Evolutionary conservation across 805 yeast genomes (phyloP).

Genomic region (Candida parachauliodes): DNA sequence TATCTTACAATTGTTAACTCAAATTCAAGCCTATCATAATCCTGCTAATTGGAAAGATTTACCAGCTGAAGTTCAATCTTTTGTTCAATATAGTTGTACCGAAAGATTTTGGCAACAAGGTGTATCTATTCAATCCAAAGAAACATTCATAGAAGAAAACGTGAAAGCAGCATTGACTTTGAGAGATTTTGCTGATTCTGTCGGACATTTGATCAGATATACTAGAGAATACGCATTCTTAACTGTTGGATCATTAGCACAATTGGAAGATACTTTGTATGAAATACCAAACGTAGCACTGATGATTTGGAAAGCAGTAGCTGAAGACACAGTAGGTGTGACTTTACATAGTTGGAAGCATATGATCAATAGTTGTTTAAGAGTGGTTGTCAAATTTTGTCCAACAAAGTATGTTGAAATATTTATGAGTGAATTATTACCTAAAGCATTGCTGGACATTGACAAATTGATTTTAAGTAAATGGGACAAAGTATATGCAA

Average conservation of each 20-base stretch:
- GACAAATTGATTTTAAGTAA: slow-evolving; percentile 69
- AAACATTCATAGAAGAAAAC: slow-evolving; percentile 89
- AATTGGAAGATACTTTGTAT: slow-evolving; percentile 83
- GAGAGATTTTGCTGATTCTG: slow-evolving; percentile 95
- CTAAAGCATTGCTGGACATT: slow-evolving; percentile 67
- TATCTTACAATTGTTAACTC: slow-evolving; percentile 79
- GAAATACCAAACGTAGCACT: slow-evolving; percentile 79
- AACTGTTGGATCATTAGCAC: slow-evolving; percentile 85
- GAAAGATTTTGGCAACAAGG: slow-evolving; percentile 99
- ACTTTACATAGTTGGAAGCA: slow-evolving; percentile 97
- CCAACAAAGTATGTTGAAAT: slow-evolving; percentile 64
- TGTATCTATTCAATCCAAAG: slow-evolving; percentile 88
- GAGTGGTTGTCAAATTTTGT: slow-evolving; percentile 85
- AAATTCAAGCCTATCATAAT: slow-evolving; percentile 91
- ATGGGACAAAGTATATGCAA: slow-evolving; percentile 69
- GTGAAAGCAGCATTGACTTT: slow-evolving; percentile 91
- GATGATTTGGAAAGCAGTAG: slow-evolving; percentile 79
- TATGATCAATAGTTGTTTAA: slow-evolving; percentile 82
- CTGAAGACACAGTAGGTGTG: slow-evolving; percentile 80
- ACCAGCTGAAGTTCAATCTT: slow-evolving; percentile 86
- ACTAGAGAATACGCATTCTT: slow-evolving; percentile 94
- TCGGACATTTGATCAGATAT: slow-evolving; percentile 92
- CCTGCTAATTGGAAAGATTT: slow-evolving; percentile 87
- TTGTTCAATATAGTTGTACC: slow-evolving; percentile 83
- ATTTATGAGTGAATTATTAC: slow-evolving; percentile 76